Evolutionary conservation across 352 stramenopile species (phyloP).

Genomic region (Phytophthora citricola): DNA sequence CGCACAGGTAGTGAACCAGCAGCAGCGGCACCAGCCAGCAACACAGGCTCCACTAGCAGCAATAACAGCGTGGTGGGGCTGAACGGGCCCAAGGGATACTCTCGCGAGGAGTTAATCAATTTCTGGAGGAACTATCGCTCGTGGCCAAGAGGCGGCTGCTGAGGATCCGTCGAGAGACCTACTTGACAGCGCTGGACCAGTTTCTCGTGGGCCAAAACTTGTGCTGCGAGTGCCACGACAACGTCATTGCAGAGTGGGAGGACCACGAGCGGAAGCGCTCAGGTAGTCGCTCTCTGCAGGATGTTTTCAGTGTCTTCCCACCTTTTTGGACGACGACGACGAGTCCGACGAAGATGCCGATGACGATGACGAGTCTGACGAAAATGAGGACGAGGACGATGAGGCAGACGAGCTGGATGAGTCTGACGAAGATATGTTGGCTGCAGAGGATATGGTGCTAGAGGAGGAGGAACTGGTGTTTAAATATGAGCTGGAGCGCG

Average conservation of each 20-base stretch:
- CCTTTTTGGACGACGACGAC: conserved; percentile 78
- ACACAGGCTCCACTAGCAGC: conserved; percentile 35
- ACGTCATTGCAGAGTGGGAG: conserved; percentile 84
- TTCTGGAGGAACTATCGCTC: conserved; percentile 77
- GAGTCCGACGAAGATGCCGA: conserved; percentile 71
- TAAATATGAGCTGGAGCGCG: conserved; percentile 74
- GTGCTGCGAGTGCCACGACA: conserved; percentile 87
- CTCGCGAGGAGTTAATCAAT: conserved; percentile 79
- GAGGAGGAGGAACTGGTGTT: conserved; percentile 75
- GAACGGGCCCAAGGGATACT: conserved; percentile 59
- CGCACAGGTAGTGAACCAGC: conserved; percentile 1
- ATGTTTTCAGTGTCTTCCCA: conserved; percentile 80
- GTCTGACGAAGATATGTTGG: conserved; percentile 49
- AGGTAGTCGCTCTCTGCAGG: conserved; percentile 70
- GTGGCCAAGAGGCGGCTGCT: conserved; percentile 72
- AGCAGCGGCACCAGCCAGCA: not conserved
- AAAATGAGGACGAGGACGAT: conserved; percentile 62
- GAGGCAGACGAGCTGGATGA: conserved; percentile 43
- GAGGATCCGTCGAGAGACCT: conserved; percentile 76
- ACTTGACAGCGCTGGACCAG: conserved; percentile 71
- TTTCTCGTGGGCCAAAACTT: conserved; percentile 82
- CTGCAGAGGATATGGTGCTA: conserved; percentile 50
- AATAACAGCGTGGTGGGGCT: conserved; percentile 33
- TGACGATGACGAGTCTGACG: conserved; percentile 60
- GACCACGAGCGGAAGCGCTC: conserved; percentile 74